These are phyloP conservation scores for Podospora comata DNA, from an alignment of 495 filamentous ascomycete species.

Conservation along the genomic window DNA sequence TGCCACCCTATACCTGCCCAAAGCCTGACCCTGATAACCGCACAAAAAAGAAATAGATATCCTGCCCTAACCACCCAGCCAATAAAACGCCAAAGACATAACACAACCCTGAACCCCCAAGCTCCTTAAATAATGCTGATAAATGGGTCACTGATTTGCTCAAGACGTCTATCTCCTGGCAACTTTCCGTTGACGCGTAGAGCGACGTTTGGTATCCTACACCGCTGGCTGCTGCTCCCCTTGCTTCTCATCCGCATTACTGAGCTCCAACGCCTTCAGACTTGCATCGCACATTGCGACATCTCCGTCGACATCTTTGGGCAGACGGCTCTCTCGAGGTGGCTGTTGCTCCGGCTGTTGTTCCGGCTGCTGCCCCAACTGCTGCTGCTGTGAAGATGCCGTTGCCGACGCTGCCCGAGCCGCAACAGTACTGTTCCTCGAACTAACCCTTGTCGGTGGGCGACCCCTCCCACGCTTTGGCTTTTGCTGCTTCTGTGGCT, in stretches of 20 bases:
- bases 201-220: neutral
- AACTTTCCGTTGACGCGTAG: neutral
- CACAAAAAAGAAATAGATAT: too few species aligned
- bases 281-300: neutral
- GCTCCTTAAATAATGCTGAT: neutral
- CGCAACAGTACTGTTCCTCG: neutral
- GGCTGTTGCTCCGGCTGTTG: neutral
- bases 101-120: neutral
- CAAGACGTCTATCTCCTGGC: neutral
- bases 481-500: neutral
- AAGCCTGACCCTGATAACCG: too few species aligned
- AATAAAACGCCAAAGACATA: too few species aligned
- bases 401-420: neutral
- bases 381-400: neutral
- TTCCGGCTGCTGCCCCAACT: neutral
- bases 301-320: neutral
- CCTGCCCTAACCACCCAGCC: too few species aligned
- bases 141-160: neutral
- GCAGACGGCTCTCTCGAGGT: neutral
- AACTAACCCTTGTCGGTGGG: neutral
- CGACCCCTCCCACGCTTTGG: neutral
- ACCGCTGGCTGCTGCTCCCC: neutral
- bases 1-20: too few species aligned
- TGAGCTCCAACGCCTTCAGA: neutral
- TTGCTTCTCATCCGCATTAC: neutral